Base-by-base conservation (phyloP, 164 flowering plant genomes). In the Litsea cubeba region DNA sequence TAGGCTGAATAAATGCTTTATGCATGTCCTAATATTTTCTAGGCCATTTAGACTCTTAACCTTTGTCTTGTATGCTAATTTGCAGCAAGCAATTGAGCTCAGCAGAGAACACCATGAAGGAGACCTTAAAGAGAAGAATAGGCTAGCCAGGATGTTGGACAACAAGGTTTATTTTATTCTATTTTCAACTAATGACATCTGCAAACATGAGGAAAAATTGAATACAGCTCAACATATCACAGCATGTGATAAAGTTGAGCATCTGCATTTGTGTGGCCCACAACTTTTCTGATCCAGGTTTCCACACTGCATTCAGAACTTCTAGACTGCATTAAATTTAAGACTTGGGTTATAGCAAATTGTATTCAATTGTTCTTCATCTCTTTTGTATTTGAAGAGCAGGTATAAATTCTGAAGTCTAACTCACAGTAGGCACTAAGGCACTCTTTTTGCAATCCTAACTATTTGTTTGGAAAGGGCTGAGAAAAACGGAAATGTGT, bases 31-130 rank as follows among this genome's bases (percentile, higher is more conserved):
- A 54, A 54, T 54, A 54, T 54, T 14, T 54, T 15, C n/a, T 54
- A 5, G 60, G 17, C 20, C 20, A 1, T 54, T 54, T 12, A 12
- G 5, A 14, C 5, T 54, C n/a, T n/a, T 54, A 17, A 54, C 20
- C 5, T 54, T 54, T 3, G 18, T 12, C 60, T 54, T 12, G 5
- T 54, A 17, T 14, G 60, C 60, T 5, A 54, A 54, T 71, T 66
- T 90, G 78, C 89, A 96, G 99, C 88, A 54, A 80, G 97, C 92
- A 81, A 75, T 88, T 82, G 97, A 92, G 75, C 74, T 84, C 51
- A 94, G 98, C 84, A 86, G 86, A 77, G 88, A 84, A 76, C 87
- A 89, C 22, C 97, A 96, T 82, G 95, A 88, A 24, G 91, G 90
- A 26, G 97, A 96, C 78, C 82, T 94, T 40, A 88, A 78, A 77